Base-by-base conservation (phyloP, 2,329 filamentous ascomycete species). In the Fusarium sp. region DNA sequence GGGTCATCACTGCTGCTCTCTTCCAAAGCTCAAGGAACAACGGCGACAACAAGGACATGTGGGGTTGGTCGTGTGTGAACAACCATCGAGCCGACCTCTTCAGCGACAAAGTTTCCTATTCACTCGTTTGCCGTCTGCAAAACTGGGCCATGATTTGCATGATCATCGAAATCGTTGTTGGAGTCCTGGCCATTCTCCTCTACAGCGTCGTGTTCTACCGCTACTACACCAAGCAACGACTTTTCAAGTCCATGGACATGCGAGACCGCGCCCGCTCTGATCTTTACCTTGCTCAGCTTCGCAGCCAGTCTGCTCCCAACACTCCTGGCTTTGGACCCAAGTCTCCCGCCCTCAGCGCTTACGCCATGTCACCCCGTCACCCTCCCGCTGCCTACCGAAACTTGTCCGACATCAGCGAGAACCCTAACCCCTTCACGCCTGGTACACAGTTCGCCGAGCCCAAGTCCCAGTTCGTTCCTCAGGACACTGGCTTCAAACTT, bases 201-300 rank as follows among this genome's bases (percentile, higher is more conserved):
- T 99, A 99, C 86, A 94, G 89, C 77, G 88, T 98, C 78, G 90
- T 98, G 80, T 98, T 98, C 86, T 98, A 97, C 87, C 92, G 96
- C 75, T 97, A 97, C 87, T 97, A 94, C 89, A 94, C 92, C 73
- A 99, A 98, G 88, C 92, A 94, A 80, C 92, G 92, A 79, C 92
- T 99, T 69, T 91, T 92, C 82, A 98, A 98, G 87, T 94, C 94
- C 69, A 99, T 99, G 96, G 92, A 97, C 79, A 86, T 92, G 79
- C 94, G 96, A 75, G 96, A 99, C 86, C 92, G 93, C 78, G 96
- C 96, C 71, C 92, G 96, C 69, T 95, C 93, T 67, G 94, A 98
- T 80, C 89, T 99, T 70, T 98, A 98, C 85, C 93, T 98, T 69
- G 94, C 92, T 58, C 92, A 94, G 80, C 88, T 94, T 44, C 91